A percentile compares a stretch with the other conserved stretches of the same genome.
Conservation (phyloP, 371 early-diverging fungal genomes). For the Sporodiniella umbellata region DNA sequence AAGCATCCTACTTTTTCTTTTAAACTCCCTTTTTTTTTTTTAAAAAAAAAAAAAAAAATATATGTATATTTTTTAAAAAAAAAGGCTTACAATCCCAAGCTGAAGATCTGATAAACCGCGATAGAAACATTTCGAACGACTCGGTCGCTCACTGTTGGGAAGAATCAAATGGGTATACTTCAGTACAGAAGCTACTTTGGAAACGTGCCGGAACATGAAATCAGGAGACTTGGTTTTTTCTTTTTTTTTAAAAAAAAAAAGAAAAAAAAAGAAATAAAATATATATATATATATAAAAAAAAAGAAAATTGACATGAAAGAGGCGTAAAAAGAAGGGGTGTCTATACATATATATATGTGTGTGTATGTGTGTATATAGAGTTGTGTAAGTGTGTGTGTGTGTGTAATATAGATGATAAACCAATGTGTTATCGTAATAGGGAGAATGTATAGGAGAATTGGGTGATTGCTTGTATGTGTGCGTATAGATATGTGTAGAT, state of each 20-base stretch:
- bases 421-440: too few species aligned
- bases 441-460: too few species aligned
- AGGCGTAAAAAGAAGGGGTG: slow-evolving; percentile 5
- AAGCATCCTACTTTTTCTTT: slow-evolving; percentile 16
- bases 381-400: too few species aligned
- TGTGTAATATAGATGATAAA: too few species aligned
- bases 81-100: slow-evolving; percentile 8
- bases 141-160: background rate
- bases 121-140: background rate
- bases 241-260: background rate
- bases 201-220: slow-evolving; percentile 22
- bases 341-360: too few species aligned
- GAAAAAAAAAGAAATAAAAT: background rate
- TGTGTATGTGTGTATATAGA: too few species aligned
- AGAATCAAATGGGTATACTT: slow-evolving; percentile 13
- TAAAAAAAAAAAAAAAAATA: background rate
- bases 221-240: background rate
- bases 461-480: too few species aligned
- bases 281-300: too few species aligned
- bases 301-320: too few species aligned
- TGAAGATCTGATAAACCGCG: slow-evolving; percentile 15
- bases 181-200: slow-evolving; percentile 13
- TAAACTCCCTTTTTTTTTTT: background rate
- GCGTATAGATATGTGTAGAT: too few species aligned
- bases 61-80: too few species aligned